Percentiles rank a stretch among this genome's conserved stretches.
These are phyloP conservation scores for Aspergillus novofumigatus DNA, from an alignment of 2,329 filamentous ascomycete species.

Conservation along the genomic window DNA sequence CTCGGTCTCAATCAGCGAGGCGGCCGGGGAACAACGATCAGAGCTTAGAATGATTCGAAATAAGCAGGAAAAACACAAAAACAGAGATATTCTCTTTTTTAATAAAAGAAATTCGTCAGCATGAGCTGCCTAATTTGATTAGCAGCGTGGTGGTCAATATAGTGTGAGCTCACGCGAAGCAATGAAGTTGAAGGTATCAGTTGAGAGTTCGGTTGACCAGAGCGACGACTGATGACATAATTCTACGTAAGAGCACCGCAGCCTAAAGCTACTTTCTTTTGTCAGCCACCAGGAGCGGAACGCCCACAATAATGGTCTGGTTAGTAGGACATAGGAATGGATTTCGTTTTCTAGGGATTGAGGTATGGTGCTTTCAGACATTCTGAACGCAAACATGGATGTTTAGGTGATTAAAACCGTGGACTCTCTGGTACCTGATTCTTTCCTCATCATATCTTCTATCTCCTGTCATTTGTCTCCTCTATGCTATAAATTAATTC, in stretches of 20 bases:
- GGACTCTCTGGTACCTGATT: background rate
- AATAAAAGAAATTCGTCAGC: background rate
- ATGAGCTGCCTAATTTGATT: constrained; percentile 7
- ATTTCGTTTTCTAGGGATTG: background rate
- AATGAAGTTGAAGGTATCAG: constrained; percentile 14
- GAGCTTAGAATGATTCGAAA: constrained; percentile 3
- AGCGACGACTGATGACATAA: constrained; percentile 25
- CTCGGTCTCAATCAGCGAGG: constrained; percentile 11
- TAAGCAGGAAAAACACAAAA: background rate
- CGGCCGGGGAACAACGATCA: constrained; percentile 8
- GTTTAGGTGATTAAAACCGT: background rate
- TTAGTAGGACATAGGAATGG: background rate
- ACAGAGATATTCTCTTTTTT: background rate
- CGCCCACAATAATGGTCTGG: background rate
- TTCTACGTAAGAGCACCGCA: constrained; percentile 20
- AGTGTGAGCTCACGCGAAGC: constrained; percentile 17
- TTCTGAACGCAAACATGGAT: background rate
- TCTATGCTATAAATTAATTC: background rate
- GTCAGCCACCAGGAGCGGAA: background rate
- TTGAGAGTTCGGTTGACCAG: constrained; percentile 11
- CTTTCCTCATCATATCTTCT: background rate
- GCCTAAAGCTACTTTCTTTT: constrained; percentile 11
- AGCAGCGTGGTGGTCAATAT: constrained; percentile 7
- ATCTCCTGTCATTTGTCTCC: background rate
- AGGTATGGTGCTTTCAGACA: background rate